Evolutionary conservation across 1,284 basidiomycete species (phyloP).

Genomic region (Ceratobasidium sp.): DNA sequence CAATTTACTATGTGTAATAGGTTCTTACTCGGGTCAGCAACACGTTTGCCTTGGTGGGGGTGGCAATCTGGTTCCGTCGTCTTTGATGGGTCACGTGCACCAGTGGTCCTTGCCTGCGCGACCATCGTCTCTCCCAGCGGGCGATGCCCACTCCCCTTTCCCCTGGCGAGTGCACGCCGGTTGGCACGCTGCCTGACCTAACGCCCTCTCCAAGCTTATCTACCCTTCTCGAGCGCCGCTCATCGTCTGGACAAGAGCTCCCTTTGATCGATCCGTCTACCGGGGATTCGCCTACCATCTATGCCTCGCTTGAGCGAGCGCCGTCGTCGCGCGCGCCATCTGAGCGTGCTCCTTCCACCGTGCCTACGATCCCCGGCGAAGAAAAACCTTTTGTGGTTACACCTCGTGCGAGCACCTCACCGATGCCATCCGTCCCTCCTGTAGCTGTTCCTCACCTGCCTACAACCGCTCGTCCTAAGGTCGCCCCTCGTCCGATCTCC

Average conservation of each 20-base stretch:
- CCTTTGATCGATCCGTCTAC: no score
- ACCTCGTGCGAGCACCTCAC: slow-evolving; percentile 13
- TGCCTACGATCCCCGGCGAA: slow-evolving; percentile 20
- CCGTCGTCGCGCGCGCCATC: neutral
- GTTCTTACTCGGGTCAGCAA: no score
- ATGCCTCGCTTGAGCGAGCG: no score
- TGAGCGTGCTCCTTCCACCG: slow-evolving; percentile 29
- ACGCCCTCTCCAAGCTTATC: slow-evolving; percentile 34
- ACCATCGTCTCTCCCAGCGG: no score
- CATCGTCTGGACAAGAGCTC: no score
- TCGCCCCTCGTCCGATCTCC: slow-evolving; percentile 2
- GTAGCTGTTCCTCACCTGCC: neutral
- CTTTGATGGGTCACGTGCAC: slow-evolving; percentile 31
- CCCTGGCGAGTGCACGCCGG: no score
- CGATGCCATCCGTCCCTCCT: neutral
- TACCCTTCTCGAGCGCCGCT: no score
- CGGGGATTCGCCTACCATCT: no score
- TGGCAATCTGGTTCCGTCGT: slow-evolving; percentile 36
- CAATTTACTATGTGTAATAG: no score
- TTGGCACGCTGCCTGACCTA: neutral
- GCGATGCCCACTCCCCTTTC: no score
- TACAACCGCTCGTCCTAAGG: neutral
- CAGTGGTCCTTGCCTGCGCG: no score
- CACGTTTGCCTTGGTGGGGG: no score
- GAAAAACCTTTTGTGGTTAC: slow-evolving; percentile 2